Evolutionary conservation across 2,329 filamentous ascomycete genomes (phyloP), one percentile per base, ranked within the genome.

Genomic region (Beauveria sp.): DNA sequence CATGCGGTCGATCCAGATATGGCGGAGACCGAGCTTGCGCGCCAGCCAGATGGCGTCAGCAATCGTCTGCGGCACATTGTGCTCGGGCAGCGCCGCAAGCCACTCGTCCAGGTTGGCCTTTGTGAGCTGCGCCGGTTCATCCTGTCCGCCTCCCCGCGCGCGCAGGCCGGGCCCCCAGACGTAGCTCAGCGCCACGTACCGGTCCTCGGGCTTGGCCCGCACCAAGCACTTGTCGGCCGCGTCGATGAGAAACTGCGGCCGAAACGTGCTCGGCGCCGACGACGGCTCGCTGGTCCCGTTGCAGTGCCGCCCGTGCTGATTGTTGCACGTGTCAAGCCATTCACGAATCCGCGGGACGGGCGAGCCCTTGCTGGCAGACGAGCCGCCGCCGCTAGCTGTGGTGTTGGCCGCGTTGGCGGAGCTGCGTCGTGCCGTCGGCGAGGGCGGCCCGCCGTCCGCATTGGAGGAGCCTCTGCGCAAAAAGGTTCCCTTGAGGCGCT

Each of bases 161-260:
- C 70, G 70, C 30, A 61, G 64, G 5, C 66, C 65, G 3, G 68
- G 64, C 8, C 74, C 75, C 70, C 75, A 77, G 40, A 79, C 76
- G 64, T 80, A 80, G 68, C 77, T 79, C 26, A 80, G 70, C n/a
- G 77, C 75, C 4, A 77, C 65, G 55, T 79, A 79, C 40, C 75
- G 68, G 52, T 78, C 75, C 10, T 67, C 67, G 2, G 73, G 70
- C n/a, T 71, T 70, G 16, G 75, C 69, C 18, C 69, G 71, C 6
- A 78, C 75, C 24, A 79, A 67, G 51, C 72, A 67, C 7, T 71
- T 70, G 48, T 77, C 73, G 37, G 74, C 71, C 14, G 72, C 71
- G 62, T 79, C 76, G 61, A 79, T 71, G 53, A 79, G 73, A 69
- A 73, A 77, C 28, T 69, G 64, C 5, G 77, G 77, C 28, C 72